Conservation (phyloP, 2,329 filamentous ascomycete species). For the Stagonosporopsis cucurbitacearum region DNA sequence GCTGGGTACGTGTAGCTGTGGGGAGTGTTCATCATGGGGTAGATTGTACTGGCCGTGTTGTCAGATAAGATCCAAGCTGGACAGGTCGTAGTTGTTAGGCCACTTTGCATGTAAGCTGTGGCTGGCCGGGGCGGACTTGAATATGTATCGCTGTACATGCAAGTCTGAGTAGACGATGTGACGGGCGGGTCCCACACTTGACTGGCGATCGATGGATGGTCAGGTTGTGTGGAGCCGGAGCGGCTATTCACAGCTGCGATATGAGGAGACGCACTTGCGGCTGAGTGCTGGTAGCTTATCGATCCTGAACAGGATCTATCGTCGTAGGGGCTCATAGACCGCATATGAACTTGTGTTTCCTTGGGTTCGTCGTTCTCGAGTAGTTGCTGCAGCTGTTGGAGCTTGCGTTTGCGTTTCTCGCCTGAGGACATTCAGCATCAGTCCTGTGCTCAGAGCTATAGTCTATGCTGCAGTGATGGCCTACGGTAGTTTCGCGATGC, state of each 20-base stretch:
- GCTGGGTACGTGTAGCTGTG: not conserved
- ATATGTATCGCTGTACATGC: not conserved
- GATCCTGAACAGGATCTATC: slow-evolving; percentile 27
- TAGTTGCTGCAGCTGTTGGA: slow-evolving; percentile 46
- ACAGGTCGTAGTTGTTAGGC: not conserved
- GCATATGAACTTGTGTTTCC: slow-evolving; percentile 23
- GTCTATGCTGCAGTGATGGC: slow-evolving; percentile 1
- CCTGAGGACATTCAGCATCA: slow-evolving; percentile 23
- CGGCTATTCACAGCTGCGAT: not conserved
- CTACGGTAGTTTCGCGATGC: slow-evolving; percentile 48
- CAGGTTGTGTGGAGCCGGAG: not conserved
- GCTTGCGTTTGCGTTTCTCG: slow-evolving; percentile 48
- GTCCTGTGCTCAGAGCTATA: not conserved
- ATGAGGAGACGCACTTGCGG: slow-evolving; percentile 8
- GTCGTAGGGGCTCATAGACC: slow-evolving; percentile 22
- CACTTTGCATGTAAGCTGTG: not conserved
- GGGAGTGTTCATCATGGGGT: not conserved
- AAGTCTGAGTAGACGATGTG: not conserved
- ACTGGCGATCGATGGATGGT: not conserved
- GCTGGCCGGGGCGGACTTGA: not conserved
- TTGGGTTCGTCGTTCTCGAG: slow-evolving; percentile 31
- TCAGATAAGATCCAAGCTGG: not conserved
- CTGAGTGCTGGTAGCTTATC: slow-evolving; percentile 19
- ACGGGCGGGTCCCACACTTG: not conserved
- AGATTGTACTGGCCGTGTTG: not conserved